Conservation (phyloP, 257 asterid genomes). For the Capsicum rhomboideum region DNA sequence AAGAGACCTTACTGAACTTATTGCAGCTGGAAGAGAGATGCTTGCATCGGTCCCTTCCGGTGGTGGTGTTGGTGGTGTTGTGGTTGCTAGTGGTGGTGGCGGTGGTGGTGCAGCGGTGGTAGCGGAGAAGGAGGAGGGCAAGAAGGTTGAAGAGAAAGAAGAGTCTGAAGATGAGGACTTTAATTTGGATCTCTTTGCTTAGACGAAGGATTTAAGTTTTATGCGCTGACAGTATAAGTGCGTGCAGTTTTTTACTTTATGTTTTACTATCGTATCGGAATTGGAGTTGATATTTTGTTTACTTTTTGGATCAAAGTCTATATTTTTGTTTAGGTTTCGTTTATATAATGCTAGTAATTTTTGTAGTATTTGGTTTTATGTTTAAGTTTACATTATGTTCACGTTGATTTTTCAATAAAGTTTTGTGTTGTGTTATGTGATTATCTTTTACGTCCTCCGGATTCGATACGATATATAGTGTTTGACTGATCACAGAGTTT, state of each 20-base stretch:
- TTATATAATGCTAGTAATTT: no score
- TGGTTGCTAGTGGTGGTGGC: constrained; percentile 7
- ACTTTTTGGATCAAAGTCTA: not conserved
- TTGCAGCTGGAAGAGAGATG: constrained; percentile 23
- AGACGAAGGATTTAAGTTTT: not conserved
- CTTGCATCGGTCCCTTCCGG: constrained; percentile 22
- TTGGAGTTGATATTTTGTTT: not conserved
- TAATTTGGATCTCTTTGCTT: constrained; percentile 18
- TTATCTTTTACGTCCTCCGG: no score
- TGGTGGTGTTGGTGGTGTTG: constrained; percentile 2
- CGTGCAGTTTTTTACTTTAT: no score
- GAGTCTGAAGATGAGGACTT: constrained; percentile 23
- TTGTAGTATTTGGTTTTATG: no score
- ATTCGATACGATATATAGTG: no score
- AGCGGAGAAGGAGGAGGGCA: constrained; percentile 11
- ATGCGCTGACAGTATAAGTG: not conserved
- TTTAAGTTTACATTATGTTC: no score
- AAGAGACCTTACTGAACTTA: constrained; percentile 18
- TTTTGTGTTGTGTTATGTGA: no score
- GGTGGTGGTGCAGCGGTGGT: not conserved
- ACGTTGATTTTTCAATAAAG: no score
- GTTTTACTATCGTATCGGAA: not conserved
- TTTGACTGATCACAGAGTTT: no score
- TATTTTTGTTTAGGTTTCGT: no score
- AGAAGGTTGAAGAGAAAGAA: constrained; percentile 7